Evolutionary conservation across 805 yeast species (phyloP).

Genomic region (Lipomyces oligophaga): DNA sequence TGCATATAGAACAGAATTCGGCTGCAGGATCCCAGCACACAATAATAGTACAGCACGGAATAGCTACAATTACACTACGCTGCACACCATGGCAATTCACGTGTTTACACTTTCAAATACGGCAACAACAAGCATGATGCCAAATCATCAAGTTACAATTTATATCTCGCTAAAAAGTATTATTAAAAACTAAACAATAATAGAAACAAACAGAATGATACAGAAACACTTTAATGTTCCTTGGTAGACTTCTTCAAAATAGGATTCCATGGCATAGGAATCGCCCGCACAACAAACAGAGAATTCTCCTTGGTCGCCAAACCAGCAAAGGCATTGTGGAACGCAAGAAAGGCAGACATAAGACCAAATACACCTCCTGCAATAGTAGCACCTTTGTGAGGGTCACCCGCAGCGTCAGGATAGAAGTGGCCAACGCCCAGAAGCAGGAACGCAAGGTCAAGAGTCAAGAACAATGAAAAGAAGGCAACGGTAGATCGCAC

Average conservation of each 20-base stretch:
- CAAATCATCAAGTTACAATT: no score
- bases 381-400: conserved; percentile 36
- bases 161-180: no score
- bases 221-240: no score
- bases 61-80: no score
- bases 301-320: conserved; percentile 53
- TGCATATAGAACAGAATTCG: no score
- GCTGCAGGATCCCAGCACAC: no score
- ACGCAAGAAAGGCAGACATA: conserved; percentile 53
- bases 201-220: no score
- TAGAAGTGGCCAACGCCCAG: conserved; percentile 52
- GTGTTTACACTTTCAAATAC: no score
- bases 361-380: conserved; percentile 66
- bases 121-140: no score
- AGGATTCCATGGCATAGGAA: conserved; percentile 28
- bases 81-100: no score
- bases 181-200: background rate
- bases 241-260: conserved; percentile 1
- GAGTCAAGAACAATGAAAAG: conserved; percentile 51
- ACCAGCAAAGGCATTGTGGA: conserved; percentile 63
- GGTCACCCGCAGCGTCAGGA: conserved; percentile 17
- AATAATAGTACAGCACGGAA: no score
- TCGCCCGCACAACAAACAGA: conserved; percentile 15
- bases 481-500: conserved; percentile 63
- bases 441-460: conserved; percentile 54